Base-by-base conservation (phyloP, 306 rosid species). In the Malus sylvestris region DNA sequence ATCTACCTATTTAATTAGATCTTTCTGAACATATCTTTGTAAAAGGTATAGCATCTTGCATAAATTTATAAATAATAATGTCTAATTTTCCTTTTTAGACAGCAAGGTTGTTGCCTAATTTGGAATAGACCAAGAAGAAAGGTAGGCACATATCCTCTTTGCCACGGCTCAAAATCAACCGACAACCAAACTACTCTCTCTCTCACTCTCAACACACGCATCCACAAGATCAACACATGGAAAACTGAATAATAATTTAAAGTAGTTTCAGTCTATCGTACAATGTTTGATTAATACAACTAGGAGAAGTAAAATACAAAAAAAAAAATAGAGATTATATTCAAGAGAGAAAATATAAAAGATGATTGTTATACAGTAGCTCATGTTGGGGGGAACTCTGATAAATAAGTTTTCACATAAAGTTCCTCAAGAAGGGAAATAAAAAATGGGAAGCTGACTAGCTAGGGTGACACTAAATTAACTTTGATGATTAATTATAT, bases 51-150 rank as follows among this genome's bases (percentile, higher is more conserved):
- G n/a, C 2, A 63, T 30, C 5, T 16, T 16, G 19, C 12, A 33
- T 1, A 33, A 38, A 20, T 38, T 57, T 35, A 19, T 63, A 58
- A 8, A 55, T 58, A 66, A 25, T 25, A 52, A 76, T 68, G 25
- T 80, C 32, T 83, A 72, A 72, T 71, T 77, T 87, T 77, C 87
- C 87, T 61, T 85, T 88, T 71, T 73, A 22, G 90, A 77, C 35
- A 69, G 78, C 82, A 83, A 81, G 74, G 73, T 58, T 68, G 76
- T 83, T 88, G 29, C 93, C 88, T 52, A 42, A 77, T 81, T 66
- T 33, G 79, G 96, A 86, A 91, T 33, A 73, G 69, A 89, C 79
- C 86, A 71, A 75, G 72, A 73, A 27, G 72, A 81, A 80, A 82
- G 87, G 80, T 80, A 70, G 67, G 79, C 84, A 67, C 69, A 85